Evolutionary conservation across 1,284 basidiomycete genomes (phyloP).

Genomic region (Moniliophthora roreri): DNA sequence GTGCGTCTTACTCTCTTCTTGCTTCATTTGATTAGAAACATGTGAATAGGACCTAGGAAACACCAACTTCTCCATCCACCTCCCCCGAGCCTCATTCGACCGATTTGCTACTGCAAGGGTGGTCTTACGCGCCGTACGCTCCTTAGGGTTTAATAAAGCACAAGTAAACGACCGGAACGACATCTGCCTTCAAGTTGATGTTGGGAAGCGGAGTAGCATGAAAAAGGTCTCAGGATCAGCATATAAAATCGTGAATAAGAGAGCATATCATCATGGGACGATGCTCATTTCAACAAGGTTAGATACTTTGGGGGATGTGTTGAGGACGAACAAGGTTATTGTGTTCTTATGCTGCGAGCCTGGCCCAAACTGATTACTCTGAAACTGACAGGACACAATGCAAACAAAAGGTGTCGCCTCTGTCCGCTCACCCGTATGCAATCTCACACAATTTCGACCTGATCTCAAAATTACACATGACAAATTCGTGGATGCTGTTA

Average conservation of each 20-base stretch:
- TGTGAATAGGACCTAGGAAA: conserved; percentile 86
- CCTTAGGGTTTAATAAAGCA: conserved; percentile 66
- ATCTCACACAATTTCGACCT: conserved; percentile 65
- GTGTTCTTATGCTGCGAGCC: neutral
- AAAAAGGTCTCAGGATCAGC: conserved; percentile 92
- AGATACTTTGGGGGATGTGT: conserved; percentile 67
- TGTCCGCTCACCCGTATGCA: conserved; percentile 90
- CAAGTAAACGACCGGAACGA: conserved; percentile 91
- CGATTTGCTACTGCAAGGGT: conserved; percentile 79
- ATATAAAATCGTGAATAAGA: conserved; percentile 90
- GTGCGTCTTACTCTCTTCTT: conserved; percentile 46
- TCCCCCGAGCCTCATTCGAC: conserved; percentile 82
- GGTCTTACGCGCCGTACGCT: conserved; percentile 77
- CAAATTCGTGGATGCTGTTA: conserved; percentile 71
- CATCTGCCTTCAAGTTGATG: conserved; percentile 63
- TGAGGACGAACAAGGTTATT: conserved; percentile 72
- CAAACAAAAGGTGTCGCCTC: conserved; percentile 87
- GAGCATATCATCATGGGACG: conserved; percentile 99
- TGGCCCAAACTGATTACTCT: neutral
- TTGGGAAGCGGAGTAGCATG: conserved; percentile 76
- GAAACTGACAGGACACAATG: conserved; percentile 61
- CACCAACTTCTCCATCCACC: conserved; percentile 95
- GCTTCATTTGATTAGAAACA: neutral
- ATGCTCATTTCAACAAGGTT: conserved; percentile 91
- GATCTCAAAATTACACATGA: conserved; percentile 65